Conservation (phyloP, 2,329 filamentous ascomycete species). For the Periconia digitata region DNA sequence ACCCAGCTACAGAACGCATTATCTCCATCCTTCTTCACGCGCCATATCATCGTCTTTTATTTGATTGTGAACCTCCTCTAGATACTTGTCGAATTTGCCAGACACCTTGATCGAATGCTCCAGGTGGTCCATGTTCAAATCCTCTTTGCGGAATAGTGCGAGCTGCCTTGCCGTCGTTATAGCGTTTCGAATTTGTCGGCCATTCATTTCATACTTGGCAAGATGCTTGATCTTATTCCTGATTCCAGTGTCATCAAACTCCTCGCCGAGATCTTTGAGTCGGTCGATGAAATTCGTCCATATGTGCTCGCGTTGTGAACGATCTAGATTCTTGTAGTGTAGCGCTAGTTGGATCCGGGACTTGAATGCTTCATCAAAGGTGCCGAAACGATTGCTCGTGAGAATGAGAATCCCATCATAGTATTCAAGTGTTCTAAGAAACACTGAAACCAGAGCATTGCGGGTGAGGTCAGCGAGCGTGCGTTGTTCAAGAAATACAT, state of each 20-base stretch:
- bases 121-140: not conserved
- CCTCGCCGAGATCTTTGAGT: constrained; percentile 9
- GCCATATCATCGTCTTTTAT: not conserved
- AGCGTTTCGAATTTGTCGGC: constrained; percentile 47
- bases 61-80: constrained; percentile 1
- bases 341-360: constrained; percentile 49
- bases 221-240: constrained; percentile 24
- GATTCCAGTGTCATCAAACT: constrained; percentile 27
- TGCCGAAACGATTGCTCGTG: constrained; percentile 71
- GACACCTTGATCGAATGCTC: not conserved
- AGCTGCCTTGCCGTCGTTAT: constrained; percentile 17
- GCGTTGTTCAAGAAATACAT: constrained; percentile 55
- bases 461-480: constrained; percentile 78
- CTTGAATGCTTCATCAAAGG: constrained; percentile 50
- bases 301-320: constrained; percentile 40
- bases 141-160: constrained; percentile 1
- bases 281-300: constrained; percentile 34
- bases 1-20: too few species aligned
- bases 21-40: not conserved
- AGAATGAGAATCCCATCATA: constrained; percentile 87
- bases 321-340: constrained; percentile 46
- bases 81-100: not conserved
- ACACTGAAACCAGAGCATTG: constrained; percentile 83
- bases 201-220: constrained; percentile 37
- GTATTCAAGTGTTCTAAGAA: constrained; percentile 81